Conservation (phyloP, 768 basidiomycete species). For the Boletus pseudo-olivaceus region DNA sequence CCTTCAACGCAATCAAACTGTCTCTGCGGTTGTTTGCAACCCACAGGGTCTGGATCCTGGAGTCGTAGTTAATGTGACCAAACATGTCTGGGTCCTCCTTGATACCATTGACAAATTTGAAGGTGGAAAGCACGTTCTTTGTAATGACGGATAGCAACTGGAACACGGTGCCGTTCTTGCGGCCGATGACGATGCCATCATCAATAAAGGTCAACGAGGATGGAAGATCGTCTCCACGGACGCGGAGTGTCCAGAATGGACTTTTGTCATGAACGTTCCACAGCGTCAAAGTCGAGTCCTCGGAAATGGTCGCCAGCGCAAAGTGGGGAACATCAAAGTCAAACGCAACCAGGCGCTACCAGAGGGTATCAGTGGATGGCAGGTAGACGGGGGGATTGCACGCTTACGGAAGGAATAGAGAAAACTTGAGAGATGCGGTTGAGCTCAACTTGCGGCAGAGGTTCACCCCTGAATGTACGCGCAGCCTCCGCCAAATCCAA, state of each 20-base stretch:
- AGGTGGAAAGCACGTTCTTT: slow-evolving; percentile 69
- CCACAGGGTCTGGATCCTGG: slow-evolving; percentile 83
- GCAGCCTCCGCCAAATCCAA: slow-evolving; percentile 67
- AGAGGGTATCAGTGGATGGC: background rate
- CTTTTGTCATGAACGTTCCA: slow-evolving; percentile 80
- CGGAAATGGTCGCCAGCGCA: slow-evolving; percentile 77
- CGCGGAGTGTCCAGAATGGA: slow-evolving; percentile 71
- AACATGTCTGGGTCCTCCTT: slow-evolving; percentile 84
- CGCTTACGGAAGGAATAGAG: slow-evolving; percentile 63
- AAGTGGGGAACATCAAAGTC: slow-evolving; percentile 79
- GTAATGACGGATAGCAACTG: slow-evolving; percentile 76
- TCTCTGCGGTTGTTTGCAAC: slow-evolving; percentile 82
- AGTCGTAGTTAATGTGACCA: slow-evolving; percentile 82
- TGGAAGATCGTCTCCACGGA: slow-evolving; percentile 76
- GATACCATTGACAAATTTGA: slow-evolving; percentile 69
- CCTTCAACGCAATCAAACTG: slow-evolving; percentile 77
- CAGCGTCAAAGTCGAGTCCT: slow-evolving; percentile 74
- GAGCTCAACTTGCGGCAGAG: slow-evolving; percentile 66
- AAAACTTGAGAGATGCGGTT: slow-evolving; percentile 66
- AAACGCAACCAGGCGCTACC: slow-evolving; percentile 76
- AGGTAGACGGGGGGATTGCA: background rate
- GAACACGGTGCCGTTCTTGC: slow-evolving; percentile 81
- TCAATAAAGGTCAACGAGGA: slow-evolving; percentile 85
- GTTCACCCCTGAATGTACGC: slow-evolving; percentile 58
- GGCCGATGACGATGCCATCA: slow-evolving; percentile 78